These are phyloP conservation scores for Gastrolobium villosum DNA, from an alignment of 306 rosid species.

Conservation along the genomic window DNA sequence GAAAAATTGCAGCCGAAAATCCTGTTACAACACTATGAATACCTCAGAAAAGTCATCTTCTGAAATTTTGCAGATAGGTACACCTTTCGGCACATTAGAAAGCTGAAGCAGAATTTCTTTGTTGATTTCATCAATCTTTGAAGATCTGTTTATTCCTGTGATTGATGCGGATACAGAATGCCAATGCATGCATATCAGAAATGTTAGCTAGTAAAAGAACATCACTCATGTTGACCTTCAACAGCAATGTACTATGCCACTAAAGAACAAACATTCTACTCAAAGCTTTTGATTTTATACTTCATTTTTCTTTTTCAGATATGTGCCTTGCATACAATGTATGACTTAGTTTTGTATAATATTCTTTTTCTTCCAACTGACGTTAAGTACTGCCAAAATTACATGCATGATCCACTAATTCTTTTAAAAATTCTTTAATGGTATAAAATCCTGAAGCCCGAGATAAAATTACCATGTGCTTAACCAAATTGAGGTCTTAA, in stretches of 20 bases:
- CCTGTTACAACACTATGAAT: constrained; percentile 41
- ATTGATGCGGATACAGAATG: constrained; percentile 38
- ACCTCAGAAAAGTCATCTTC: constrained; percentile 83
- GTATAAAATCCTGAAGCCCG: constrained; percentile 14
- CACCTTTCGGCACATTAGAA: constrained; percentile 52
- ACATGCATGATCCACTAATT: constrained; percentile 21
- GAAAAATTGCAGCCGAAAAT: constrained; percentile 18
- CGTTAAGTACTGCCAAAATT: neutral
- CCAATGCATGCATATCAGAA: constrained; percentile 31
- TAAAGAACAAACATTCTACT: constrained; percentile 11
- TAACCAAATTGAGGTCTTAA: constrained; percentile 27
- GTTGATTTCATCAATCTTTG: constrained; percentile 48
- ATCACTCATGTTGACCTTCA: constrained; percentile 20
- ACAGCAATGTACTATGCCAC: constrained; percentile 37
- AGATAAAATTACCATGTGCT: neutral
- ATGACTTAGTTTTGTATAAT: neutral
- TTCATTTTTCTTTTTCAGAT: constrained; percentile 25
- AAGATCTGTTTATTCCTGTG: constrained; percentile 63
- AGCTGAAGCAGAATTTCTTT: constrained; percentile 63
- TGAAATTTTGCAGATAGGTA: constrained; percentile 69
- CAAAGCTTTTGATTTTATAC: constrained; percentile 12
- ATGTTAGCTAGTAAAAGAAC: constrained; percentile 16
- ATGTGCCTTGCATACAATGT: constrained; percentile 15
- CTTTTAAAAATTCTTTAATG: constrained; percentile 21
- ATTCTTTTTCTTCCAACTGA: constrained; percentile 9